Evolutionary conservation across 768 basidiomycete genomes (phyloP).

Genomic region (Piloderma croceum): DNA sequence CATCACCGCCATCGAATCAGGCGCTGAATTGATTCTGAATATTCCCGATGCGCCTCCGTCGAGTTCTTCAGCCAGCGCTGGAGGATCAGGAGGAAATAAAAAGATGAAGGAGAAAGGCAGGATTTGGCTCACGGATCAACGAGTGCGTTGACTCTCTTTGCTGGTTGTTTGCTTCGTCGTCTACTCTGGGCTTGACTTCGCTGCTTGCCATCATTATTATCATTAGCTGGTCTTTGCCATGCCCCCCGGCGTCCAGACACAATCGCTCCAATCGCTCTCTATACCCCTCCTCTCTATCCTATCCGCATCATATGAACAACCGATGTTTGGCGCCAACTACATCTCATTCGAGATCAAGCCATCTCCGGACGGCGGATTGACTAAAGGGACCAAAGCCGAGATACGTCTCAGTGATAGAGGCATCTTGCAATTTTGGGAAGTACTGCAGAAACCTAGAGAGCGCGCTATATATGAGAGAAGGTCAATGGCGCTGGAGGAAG

Average conservation of each 20-base stretch:
- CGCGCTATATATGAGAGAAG: conserved; percentile 70
- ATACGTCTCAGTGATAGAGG: conserved; percentile 61
- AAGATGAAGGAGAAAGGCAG: conserved; percentile 56
- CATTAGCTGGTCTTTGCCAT: conserved; percentile 59
- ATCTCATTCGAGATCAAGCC: conserved; percentile 64
- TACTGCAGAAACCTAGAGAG: conserved; percentile 75
- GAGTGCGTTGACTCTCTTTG: conserved; percentile 39
- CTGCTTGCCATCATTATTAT: conserved; percentile 2
- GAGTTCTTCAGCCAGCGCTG: conserved; percentile 33
- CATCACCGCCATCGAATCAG: conserved; percentile 49
- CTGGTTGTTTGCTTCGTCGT: conserved; percentile 4
- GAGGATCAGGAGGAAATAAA: conserved; percentile 49
- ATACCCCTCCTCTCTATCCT: conserved; percentile 62
- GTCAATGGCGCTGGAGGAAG: conserved; percentile 45
- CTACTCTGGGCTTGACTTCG: background rate
- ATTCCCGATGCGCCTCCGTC: conserved; percentile 52
- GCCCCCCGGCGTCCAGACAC: conserved; percentile 20
- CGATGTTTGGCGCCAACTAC: conserved; percentile 65
- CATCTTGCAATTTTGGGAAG: conserved; percentile 68
- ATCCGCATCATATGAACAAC: conserved; percentile 70
- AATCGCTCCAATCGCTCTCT: conserved; percentile 42
- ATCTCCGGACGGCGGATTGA: conserved; percentile 59
- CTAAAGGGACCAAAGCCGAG: conserved; percentile 58
- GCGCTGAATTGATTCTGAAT: conserved; percentile 52
- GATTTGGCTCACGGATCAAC: conserved; percentile 64